Evolutionary conservation across 331 rosid species (phyloP).

Genomic region (Dryas integrifolia): DNA sequence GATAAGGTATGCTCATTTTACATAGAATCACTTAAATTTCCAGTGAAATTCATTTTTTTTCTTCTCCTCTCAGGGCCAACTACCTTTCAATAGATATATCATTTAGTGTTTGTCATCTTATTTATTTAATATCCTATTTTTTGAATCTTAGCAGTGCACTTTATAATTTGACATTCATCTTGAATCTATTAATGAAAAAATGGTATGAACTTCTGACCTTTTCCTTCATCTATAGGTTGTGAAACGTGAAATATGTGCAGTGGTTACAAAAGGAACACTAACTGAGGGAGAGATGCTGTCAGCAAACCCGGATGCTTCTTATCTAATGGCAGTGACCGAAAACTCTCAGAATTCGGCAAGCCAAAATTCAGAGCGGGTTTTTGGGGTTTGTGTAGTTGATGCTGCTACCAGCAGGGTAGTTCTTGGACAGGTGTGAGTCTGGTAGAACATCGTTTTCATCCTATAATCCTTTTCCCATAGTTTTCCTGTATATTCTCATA

Average conservation of each 20-base stretch:
- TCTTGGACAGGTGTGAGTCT: constrained; percentile 80
- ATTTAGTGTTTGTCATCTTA: neutral
- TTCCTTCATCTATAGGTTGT: constrained; percentile 59
- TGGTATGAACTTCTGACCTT: neutral
- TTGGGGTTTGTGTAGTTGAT: constrained; percentile 85
- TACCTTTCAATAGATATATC: neutral
- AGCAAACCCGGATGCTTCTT: constrained; percentile 82
- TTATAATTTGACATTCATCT: neutral
- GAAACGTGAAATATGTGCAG: constrained; percentile 94
- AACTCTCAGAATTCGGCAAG: constrained; percentile 37
- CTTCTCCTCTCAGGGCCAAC: neutral
- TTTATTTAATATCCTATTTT: neutral
- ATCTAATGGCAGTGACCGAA: constrained; percentile 82
- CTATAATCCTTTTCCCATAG: neutral
- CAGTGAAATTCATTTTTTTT: neutral
- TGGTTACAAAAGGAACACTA: constrained; percentile 88
- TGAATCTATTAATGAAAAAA: neutral
- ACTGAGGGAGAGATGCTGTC: constrained; percentile 84
- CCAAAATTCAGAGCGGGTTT: constrained; percentile 45
- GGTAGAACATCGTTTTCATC: neutral
- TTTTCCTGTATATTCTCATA: neutral
- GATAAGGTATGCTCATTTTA: constrained; percentile 59
- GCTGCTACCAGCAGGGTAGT: constrained; percentile 73
- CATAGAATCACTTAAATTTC: neutral
- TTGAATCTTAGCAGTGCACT: neutral